Conservation (phyloP, 306 rosid genomes). For the Aeschynomene evenia region DNA sequence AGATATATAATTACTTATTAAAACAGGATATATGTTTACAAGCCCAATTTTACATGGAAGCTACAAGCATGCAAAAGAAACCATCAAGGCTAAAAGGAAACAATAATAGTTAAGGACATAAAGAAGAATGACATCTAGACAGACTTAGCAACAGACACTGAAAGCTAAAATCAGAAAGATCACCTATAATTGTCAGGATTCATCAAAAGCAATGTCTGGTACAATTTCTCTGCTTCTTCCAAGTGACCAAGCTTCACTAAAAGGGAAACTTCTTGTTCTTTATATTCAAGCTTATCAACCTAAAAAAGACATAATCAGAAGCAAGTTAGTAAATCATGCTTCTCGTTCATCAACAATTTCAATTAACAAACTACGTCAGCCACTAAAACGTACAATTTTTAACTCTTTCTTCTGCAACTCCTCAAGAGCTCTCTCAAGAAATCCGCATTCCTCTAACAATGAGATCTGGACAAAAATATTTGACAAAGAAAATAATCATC, state of each 20-base stretch:
- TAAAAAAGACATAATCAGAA: constrained; percentile 36
- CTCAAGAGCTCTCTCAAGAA: constrained; percentile 74
- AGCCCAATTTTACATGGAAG: neutral
- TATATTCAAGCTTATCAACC: constrained; percentile 82
- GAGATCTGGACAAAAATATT: constrained; percentile 57
- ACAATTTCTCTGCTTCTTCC: constrained; percentile 66
- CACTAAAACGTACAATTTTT: constrained; percentile 64
- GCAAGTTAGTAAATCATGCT: constrained; percentile 13
- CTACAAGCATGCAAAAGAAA: neutral
- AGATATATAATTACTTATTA: neutral
- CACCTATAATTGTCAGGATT: constrained; percentile 97
- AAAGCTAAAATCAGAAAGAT: constrained; percentile 21
- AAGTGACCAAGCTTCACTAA: constrained; percentile 75
- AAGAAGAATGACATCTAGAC: neutral
- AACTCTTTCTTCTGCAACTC: constrained; percentile 79
- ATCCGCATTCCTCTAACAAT: constrained; percentile 79
- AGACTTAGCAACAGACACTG: constrained; percentile 19
- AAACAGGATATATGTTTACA: neutral
- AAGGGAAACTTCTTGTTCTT: constrained; percentile 93
- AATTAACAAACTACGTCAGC: constrained; percentile 11
- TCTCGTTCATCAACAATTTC: constrained; percentile 12
- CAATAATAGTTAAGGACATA: neutral
- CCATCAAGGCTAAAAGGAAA: neutral
- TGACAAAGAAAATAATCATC: constrained; percentile 5
- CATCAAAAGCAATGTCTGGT: constrained; percentile 69